Evolutionary conservation across 306 rosid genomes (phyloP).

Genomic region (Sindora glabra): DNA sequence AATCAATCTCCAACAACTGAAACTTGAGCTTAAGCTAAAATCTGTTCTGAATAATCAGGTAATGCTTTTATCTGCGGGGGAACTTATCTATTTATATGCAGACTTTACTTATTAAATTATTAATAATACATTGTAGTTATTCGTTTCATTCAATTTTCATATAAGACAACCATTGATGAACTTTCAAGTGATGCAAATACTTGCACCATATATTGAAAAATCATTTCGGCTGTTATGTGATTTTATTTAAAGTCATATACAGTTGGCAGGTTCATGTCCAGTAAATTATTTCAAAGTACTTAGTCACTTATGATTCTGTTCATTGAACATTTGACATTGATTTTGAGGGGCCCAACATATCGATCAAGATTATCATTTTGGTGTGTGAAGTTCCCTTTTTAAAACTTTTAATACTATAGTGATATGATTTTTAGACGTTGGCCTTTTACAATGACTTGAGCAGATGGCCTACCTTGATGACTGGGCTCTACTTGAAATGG

Average conservation of each 20-base stretch:
- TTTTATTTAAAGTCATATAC: too few relatives aligned
- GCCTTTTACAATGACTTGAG: constrained; percentile 25
- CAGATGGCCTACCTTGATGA: constrained; percentile 77
- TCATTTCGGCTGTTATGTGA: too few relatives aligned
- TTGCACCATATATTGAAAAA: background rate
- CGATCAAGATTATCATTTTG: background rate
- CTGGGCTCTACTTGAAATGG: constrained; percentile 77
- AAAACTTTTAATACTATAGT: too few relatives aligned
- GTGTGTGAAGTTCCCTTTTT: background rate
- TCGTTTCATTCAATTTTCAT: too few relatives aligned
- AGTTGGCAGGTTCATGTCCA: too few relatives aligned
- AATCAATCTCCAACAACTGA: constrained; percentile 71
- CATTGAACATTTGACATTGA: too few relatives aligned
- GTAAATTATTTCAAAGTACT: too few relatives aligned
- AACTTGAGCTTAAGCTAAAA: constrained; percentile 74
- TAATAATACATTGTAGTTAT: background rate
- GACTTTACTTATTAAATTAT: background rate
- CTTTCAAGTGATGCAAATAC: constrained; percentile 1
- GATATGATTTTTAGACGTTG: constrained; percentile 19
- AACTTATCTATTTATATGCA: too few relatives aligned
- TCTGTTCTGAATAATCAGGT: constrained; percentile 80
- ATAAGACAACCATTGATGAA: background rate
- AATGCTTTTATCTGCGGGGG: constrained; percentile 27
- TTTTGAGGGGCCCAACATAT: too few relatives aligned
- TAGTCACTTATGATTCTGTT: too few relatives aligned